Evolutionary conservation across 768 basidiomycete genomes (phyloP).

Genomic region (Kwoniella dendrophila): DNA sequence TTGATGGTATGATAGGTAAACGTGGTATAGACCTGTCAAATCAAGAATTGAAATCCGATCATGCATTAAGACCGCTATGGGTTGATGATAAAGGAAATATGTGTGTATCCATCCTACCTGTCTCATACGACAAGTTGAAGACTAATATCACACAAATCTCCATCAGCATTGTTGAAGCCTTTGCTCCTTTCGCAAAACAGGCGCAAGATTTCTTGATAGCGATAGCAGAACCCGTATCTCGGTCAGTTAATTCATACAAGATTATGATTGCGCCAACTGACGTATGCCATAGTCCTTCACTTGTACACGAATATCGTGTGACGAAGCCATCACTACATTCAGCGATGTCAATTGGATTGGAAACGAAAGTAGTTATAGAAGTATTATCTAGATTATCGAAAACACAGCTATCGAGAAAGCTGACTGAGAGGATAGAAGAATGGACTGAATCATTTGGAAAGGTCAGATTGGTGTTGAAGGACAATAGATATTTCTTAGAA

Average conservation of each 20-base stretch:
- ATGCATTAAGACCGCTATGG: slow-evolving; percentile 90
- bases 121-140: neutral
- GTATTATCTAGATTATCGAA: slow-evolving; percentile 64
- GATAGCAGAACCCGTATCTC: slow-evolving; percentile 97
- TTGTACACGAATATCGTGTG: slow-evolving; percentile 98
- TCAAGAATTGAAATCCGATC: slow-evolving; percentile 85
- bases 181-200: slow-evolving; percentile 95
- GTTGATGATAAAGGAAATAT: slow-evolving; percentile 62
- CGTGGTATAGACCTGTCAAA: slow-evolving; percentile 55
- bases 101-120: slow-evolving; percentile 37
- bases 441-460: slow-evolving; percentile 97
- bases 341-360: slow-evolving; percentile 95
- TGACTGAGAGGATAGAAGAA: slow-evolving; percentile 83
- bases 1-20: slow-evolving; percentile 34
- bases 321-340: slow-evolving; percentile 98
- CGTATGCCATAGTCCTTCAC: slow-evolving; percentile 70
- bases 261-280: slow-evolving; percentile 4
- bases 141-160: slow-evolving; percentile 65
- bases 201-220: slow-evolving; percentile 98
- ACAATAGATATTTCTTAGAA: slow-evolving; percentile 97
- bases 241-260: slow-evolving; percentile 64
- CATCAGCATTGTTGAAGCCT: slow-evolving; percentile 89
- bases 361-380: slow-evolving; percentile 98
- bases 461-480: slow-evolving; percentile 95
- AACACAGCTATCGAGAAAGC: slow-evolving; percentile 89